A percentile compares a stretch with the other conserved stretches of the same genome.
Evolutionary conservation across 371 early-diverging fungal genomes (phyloP).

Genomic region (Vairimorpha ceranae): DNA sequence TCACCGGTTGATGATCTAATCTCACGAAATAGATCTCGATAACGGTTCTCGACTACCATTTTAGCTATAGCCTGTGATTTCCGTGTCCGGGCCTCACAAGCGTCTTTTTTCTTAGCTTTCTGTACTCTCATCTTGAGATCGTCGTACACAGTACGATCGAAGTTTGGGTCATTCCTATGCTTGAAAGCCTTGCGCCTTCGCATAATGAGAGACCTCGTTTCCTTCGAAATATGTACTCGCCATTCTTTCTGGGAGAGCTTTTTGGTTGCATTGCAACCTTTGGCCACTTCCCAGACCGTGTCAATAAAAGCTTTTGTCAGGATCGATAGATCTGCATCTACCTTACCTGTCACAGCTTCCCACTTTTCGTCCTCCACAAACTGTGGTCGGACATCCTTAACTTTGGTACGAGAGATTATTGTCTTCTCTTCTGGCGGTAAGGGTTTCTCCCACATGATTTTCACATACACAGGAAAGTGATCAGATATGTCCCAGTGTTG

Average conservation of each 20-base stretch:
- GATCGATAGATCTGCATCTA: not conserved
- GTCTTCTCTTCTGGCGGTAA: not conserved
- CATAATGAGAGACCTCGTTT: not conserved
- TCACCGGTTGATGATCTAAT: not conserved
- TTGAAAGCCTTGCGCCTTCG: not conserved
- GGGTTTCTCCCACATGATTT: not conserved
- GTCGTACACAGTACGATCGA: not conserved
- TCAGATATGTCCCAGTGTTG: not conserved
- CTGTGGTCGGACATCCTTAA: not conserved
- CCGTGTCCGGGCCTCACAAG: not conserved
- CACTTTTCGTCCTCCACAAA: slow-evolving; percentile 4
- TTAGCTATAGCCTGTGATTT: not conserved
- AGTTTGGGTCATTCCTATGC: not conserved
- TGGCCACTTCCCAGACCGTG: slow-evolving; percentile 3
- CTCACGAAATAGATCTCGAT: not conserved
- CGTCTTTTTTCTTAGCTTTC: not conserved
- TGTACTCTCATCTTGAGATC: not conserved
- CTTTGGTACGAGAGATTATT: not conserved
- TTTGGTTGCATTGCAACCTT: not conserved
- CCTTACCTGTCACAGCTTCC: not conserved
- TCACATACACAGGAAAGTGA: not conserved
- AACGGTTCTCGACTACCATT: slow-evolving; percentile 8
- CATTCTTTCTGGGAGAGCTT: not conserved
- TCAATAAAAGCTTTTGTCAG: not conserved
- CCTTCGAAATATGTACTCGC: not conserved